Evolutionary conservation across 2,329 filamentous ascomycete species (phyloP), one percentile per base, ranked within the genome.

Genomic region (Hypoxylon sp.): DNA sequence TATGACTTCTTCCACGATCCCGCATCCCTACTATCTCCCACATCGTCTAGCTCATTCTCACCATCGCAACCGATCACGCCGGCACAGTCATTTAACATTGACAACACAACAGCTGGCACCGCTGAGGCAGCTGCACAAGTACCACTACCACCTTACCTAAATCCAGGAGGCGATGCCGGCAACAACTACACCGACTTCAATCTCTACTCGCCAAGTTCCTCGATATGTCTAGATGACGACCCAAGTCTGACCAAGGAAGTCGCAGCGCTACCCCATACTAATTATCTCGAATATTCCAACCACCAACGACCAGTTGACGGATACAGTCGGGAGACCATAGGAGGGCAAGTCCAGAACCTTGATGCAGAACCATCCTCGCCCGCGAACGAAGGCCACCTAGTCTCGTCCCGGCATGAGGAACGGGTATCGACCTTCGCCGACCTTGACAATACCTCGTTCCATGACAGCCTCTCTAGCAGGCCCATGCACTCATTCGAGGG

Each of bases 131-230:
- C 61, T 8, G 32, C 41, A 23, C 55, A 59, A 34, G 51, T 34
- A 27, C 65, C 57, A 35, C 55, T 59, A 44, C 69, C 78, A 12
- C 76, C 76, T 6, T 79, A 78, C 62, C 68, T 78, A 49, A 69
- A 69, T 51, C 63, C 68, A 3, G 66, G 64, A 13, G 67, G 66
- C 44, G 65, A 70, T 53, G 64, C 64, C 52, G 71, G 68, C 61
- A 70, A 74, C 65, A 67, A 78, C 66, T 82, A 82, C 61, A 68
- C 74, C 59, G 80, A 82, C 70, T 83, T 83, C 70, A 78, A 75
- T 62, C 74, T 82, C 11, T 83, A 75, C 70, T 82, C 79, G 38
- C 79, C 80, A 5, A 55, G 50, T 2, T 67, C 69, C 15, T 75
- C 77, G 12, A 72, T 69, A 51, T 74, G 74, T 63, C 70, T 77